Evolutionary conservation across 164 flowering plant species (phyloP).

Genomic region (Liriodendron chinense): DNA sequence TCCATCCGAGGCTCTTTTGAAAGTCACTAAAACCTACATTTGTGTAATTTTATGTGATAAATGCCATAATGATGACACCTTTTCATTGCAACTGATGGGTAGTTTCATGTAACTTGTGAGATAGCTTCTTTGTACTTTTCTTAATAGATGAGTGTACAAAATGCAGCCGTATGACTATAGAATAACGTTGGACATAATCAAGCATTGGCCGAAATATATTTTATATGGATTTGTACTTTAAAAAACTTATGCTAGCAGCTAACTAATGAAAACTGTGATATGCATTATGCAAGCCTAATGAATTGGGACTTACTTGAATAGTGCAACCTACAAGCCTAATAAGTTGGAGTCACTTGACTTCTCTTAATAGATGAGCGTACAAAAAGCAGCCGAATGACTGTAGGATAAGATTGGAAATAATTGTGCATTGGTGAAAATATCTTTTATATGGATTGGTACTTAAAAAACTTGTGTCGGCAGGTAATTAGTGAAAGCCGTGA

Average conservation of each 20-base stretch:
- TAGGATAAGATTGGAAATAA: background rate
- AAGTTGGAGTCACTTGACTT: background rate
- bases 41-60: background rate
- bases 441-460: background rate
- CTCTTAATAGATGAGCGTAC: background rate
- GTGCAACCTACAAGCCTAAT: background rate
- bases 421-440: background rate
- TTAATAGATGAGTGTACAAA: background rate
- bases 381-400: background rate
- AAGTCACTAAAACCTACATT: background rate
- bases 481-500: background rate
- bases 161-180: background rate
- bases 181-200: background rate
- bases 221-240: background rate
- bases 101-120: background rate
- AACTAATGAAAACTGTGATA: background rate
- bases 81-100: background rate
- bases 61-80: background rate
- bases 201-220: background rate
- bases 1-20: background rate
- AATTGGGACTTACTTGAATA: background rate
- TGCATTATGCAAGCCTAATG: background rate
- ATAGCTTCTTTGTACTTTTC: background rate
- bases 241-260: background rate
- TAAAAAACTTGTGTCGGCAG: background rate